phyloP scores from a whole-genome alignment of 768 basidiomycete species.

The Lactarius akahatsu region DNA sequence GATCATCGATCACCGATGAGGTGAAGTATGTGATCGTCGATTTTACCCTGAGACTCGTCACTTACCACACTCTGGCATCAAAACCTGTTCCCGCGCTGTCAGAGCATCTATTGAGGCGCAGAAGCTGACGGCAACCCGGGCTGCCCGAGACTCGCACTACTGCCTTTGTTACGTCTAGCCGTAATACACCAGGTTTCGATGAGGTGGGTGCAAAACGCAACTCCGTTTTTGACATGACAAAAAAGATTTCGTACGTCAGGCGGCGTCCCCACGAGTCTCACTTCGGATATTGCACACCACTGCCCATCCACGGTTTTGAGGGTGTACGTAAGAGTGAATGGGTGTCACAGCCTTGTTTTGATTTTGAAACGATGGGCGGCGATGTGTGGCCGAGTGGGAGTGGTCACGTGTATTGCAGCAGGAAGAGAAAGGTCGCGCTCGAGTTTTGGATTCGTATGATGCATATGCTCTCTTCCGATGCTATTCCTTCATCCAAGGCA shows the following conservation, averaged over 20 bases:
- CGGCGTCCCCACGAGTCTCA: background rate
- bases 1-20: no score
- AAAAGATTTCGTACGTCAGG: background rate
- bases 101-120: background rate
- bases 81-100: no score
- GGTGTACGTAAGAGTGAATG: no score
- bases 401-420: background rate
- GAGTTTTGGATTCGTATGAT: no score
- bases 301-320: background rate
- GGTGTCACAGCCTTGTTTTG: background rate
- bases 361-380: background rate
- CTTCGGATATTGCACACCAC: background rate
- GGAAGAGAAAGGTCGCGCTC: background rate
- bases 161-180: no score
- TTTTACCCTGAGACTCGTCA: background rate
- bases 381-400: background rate
- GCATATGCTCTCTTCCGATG: background rate
- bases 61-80: no score
- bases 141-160: no score
- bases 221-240: background rate
- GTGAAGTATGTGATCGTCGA: background rate
- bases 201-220: background rate
- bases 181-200: no score
- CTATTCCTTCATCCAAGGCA: background rate
- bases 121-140: background rate